These are phyloP conservation scores for Sonneratia caseolaris DNA, from an alignment of 345 rosid species.

Conservation along the genomic window DNA sequence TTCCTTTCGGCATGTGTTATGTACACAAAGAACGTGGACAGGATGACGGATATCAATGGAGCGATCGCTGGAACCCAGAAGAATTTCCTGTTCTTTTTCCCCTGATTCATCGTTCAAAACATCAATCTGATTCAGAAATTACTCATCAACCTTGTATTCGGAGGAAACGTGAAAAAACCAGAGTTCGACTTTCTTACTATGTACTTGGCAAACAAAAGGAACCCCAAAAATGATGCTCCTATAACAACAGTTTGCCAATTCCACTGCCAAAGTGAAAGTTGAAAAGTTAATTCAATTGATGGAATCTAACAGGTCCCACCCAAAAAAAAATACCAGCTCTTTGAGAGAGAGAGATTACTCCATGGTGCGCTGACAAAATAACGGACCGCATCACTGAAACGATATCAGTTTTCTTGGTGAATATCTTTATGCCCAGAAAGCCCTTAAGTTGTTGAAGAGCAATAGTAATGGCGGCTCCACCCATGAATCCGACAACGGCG, in stretches of 20 bases:
- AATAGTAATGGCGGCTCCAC: constrained; percentile 88
- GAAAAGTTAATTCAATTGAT: neutral
- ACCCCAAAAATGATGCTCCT: constrained; percentile 62
- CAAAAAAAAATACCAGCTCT: neutral
- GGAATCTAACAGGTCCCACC: neutral
- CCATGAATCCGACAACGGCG: constrained; percentile 93
- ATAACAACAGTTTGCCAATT: constrained; percentile 90
- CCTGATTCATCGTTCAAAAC: constrained; percentile 33
- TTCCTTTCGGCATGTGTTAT: constrained; percentile 81
- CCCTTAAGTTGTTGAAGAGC: constrained; percentile 94
- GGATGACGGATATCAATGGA: constrained; percentile 72
- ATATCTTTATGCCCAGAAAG: constrained; percentile 61
- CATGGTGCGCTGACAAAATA: constrained; percentile 46
- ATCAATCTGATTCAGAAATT: neutral
- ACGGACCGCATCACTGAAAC: constrained; percentile 69
- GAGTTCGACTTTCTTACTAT: constrained; percentile 35
- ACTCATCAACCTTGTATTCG: neutral
- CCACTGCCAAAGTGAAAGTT: constrained; percentile 48
- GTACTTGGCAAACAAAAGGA: constrained; percentile 66
- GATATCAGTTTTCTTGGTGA: constrained; percentile 70
- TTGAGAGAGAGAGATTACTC: constrained; percentile 35
- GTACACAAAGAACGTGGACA: constrained; percentile 84
- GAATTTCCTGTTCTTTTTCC: constrained; percentile 63
- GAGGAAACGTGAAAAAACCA: neutral
- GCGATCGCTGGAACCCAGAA: constrained; percentile 96